Evolutionary conservation across 805 yeast genomes (phyloP), one percentile per base, ranked within the genome.

Genomic region (Candida morakotiae): DNA sequence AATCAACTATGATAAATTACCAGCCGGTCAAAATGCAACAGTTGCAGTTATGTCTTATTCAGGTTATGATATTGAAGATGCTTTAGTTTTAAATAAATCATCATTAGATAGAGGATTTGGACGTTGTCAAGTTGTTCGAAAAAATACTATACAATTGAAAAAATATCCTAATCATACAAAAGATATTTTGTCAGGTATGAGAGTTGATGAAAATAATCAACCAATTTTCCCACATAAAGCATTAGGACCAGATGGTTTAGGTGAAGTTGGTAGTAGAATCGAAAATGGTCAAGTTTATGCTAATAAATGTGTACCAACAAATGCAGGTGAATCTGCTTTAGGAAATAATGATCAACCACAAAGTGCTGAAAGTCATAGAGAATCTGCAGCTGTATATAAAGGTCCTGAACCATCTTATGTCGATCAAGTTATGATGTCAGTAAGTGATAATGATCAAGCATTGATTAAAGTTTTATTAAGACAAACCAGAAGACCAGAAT

Each of bases 41-140:
- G 98, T 93, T 40, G 98, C 98, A 2, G 98, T 93, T 26, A 93
- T 93, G 98, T 87, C 96, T 6, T 93, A 93, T 55, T 91, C 98
- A 0, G 98, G 98, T 46, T 93, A 93, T 58, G 98, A 93, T 85
- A 93, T 93, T 59, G 98, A 93, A 67, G 98, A 93, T 80, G 98
- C 98, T 5, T 73, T 93, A 56, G 97, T 93, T 15, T 67, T 93
- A 51, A 93, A 93, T 64, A 93, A 91, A 60, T 71, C 98, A 0
- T 87, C 96, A 0, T 73, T 93, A 39, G 98, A 93, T 56, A 77
- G 98, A 56, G 98, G 98, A 1, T 93, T 87, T 59, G 98, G 98
- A 28, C 81, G 98, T 50, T 93, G 98, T 68, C 98, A 93, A 64
- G 95, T 88, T 2, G 75, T 95, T 44, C 75, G 94, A 54, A 93